Conservation (phyloP, 129 eudicot genomes). For the Saussurea involucrata region DNA sequence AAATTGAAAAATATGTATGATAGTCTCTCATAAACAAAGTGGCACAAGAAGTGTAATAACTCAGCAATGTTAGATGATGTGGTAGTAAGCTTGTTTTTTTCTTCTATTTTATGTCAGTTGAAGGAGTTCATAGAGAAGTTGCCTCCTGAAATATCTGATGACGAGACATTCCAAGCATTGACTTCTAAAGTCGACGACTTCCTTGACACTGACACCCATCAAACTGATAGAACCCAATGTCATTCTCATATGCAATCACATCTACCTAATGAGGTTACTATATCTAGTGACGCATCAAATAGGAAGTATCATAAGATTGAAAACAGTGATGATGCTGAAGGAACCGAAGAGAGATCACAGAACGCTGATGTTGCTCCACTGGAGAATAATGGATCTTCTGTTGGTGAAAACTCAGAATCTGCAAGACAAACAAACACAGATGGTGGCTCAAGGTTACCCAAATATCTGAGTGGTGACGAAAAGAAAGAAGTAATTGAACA, state of each 20-base stretch:
- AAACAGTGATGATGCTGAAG: conserved; percentile 14
- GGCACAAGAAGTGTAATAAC: background rate
- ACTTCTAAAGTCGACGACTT: conserved; percentile 40
- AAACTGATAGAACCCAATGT: conserved; percentile 9
- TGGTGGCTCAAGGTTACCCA: conserved; percentile 22
- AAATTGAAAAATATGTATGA: too few relatives aligned
- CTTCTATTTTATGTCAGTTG: conserved; percentile 37
- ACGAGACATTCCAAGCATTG: conserved; percentile 38
- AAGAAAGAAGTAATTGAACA: conserved; percentile 71
- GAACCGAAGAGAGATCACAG: background rate
- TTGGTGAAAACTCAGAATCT: conserved; percentile 22
- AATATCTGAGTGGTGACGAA: conserved; percentile 31
- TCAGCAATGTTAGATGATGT: background rate
- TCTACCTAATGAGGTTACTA: background rate
- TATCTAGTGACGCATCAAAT: conserved; percentile 1
- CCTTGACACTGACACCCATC: conserved; percentile 17
- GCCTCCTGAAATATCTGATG: conserved; percentile 44
- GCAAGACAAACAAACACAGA: conserved; percentile 21
- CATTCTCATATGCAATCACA: conserved; percentile 12
- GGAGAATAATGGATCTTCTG: conserved; percentile 30
- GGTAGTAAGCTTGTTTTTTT: conserved; percentile 1
- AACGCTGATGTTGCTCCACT: conserved; percentile 17
- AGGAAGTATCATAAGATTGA: conserved; percentile 10
- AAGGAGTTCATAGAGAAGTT: conserved; percentile 48
- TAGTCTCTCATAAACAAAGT: too few relatives aligned